Base-by-base conservation (phyloP, 345 rosid genomes). In the Ceriops tagal region DNA sequence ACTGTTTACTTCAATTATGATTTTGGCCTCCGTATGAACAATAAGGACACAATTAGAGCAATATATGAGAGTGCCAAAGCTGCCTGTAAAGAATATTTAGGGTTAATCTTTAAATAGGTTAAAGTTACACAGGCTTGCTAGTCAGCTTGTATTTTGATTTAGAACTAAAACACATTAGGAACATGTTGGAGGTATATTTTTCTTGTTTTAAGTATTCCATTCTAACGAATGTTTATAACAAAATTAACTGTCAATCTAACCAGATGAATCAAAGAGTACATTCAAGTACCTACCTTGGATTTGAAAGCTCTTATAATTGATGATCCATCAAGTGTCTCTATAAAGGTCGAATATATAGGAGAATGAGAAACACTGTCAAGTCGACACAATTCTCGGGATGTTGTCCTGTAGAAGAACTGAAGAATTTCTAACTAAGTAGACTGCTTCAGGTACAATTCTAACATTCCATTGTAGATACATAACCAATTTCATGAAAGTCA, bases 331-430 rank as follows among this genome's bases (percentile, higher is more conserved):
- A 93, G 90, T 63, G 92, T 89, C 85, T 93, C 98, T 1, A 85
- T 84, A 80, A 93, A 93, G 61, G 91, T 87, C 61, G 95, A 78
- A 69, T 93, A 93, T 62, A 93, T 93, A 26, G 98, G 97, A 66
- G 97, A 93, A 58, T 92, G 91, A 72, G 97, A 83, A 78, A 93
- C 91, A 81, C 97, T 89, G 77, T 91, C 98, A 67, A 93, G 75
- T 81, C 98, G 85, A 70, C 97, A 82, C 75, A 93, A 73, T 72
- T 91, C 98, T 84, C 97, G 85, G 61, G 97, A 89, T 72, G 97
- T 91, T 69, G 98, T 91, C 83, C 97, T 91, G 80, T 93, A 91
- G 82, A 93, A 91, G 80, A 84, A 85, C 98, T 93, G 87, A 64
- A 82, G 76, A 81, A 67, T 24, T 60, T 77, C 58, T 67, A 53